phyloP scores from a whole-genome alignment of 2,329 filamentous ascomycete genomes.

The Cryphonectria nitschkei region DNA sequence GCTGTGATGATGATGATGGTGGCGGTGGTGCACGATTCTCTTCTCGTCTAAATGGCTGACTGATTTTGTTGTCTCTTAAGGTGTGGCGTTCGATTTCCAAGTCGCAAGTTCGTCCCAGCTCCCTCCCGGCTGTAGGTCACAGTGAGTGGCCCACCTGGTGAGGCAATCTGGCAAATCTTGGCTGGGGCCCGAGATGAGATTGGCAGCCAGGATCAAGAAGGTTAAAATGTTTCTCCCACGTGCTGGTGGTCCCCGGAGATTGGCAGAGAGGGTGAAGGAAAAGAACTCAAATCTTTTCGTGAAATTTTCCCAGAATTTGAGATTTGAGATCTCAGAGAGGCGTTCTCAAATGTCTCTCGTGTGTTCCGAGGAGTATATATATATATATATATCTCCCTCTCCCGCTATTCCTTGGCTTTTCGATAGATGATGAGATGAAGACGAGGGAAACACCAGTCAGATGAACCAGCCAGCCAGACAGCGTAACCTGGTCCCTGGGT shows the following conservation, averaged over 20 bases:
- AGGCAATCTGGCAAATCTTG: not conserved
- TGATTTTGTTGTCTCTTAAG: not conserved
- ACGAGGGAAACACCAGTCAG: not conserved
- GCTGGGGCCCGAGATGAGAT: slow-evolving; percentile 8
- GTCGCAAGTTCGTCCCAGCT: not conserved
- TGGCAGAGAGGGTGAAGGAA: not conserved
- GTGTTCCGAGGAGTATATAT: not conserved
- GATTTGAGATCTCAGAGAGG: not conserved
- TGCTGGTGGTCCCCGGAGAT: slow-evolving; percentile 3
- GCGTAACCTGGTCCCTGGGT: not conserved
- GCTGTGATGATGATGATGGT: not conserved
- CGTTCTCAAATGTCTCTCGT: not conserved
- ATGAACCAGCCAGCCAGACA: not conserved
- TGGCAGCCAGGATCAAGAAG: slow-evolving; percentile 10
- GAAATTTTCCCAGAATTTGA: not conserved
- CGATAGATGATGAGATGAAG: not conserved
- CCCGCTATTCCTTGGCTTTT: not conserved
- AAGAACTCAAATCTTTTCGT: slow-evolving; percentile 6
- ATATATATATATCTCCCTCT: not conserved
- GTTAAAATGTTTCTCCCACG: slow-evolving; percentile 9
- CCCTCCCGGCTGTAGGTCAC: not conserved
- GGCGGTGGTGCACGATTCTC: not conserved
- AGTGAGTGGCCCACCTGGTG: not conserved
- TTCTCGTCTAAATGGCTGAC: not conserved
- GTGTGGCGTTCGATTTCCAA: not conserved